Evolutionary conservation across 2,329 filamentous ascomycete species (phyloP), one percentile per base, ranked within the genome.

Genomic region (Ophiocordyceps camponoti-floridani): DNA sequence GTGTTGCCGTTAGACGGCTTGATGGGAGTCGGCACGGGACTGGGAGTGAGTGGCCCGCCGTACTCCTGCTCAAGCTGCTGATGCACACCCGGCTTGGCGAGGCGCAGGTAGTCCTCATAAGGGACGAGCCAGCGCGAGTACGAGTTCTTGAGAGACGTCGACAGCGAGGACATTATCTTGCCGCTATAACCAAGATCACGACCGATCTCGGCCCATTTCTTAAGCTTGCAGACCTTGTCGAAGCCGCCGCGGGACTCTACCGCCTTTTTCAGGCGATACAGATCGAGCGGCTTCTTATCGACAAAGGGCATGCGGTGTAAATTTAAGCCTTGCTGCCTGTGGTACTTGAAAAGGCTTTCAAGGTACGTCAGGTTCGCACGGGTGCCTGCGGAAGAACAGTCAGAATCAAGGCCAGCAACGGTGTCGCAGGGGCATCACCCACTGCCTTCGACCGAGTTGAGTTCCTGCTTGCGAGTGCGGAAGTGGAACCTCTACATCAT

Each of bases 201-300:
- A 31, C 91, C 91, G 53, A 98, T 96, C 62, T 98, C 91, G 14
- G 91, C 91, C 91, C 91, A 98, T 66, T 96, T 96, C 66, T 98
- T 98, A 46, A 82, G 73, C 63, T 94, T 95, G 72, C 91, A 98
- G 41, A 98, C 91, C 57, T 84, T 84, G 45, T 95, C 88, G 54
- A 98, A 98, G 3, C 91, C 91, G 42, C 91, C 91, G 49, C 91
- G 79, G 28, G 85, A 82, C 58, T 96, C 91, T 33, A 98, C 91
- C 1, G 89, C 89, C 59, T 96, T 96, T 62, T 96, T 96, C 47
- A 98, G 68, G 54, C 89, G 86, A 65, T 94, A 98, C 14, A 98
- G 70, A 57, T 98, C 91, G 43, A 98, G 73, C 0, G 91, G 91
- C 47, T 94, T 87, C 66, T 98, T 98, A 64, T 98, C 91, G 47